phyloP scores from a whole-genome alignment of 345 rosid genomes.

The Ceriops decandra region DNA sequence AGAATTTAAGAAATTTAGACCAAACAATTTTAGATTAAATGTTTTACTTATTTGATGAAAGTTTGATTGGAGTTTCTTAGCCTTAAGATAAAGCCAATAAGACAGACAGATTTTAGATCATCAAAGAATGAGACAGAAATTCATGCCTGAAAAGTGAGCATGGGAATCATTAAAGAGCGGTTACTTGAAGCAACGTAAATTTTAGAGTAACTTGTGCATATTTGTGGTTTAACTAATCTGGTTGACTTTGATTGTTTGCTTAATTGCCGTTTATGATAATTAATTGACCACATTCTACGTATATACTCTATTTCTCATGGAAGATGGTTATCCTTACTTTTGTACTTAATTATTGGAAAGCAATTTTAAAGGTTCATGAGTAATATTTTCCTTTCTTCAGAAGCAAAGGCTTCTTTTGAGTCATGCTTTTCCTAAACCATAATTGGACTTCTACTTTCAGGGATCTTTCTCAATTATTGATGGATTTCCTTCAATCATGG shows the following conservation, averaged over 20 bases:
- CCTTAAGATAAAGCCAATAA: neutral
- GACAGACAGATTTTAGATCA: neutral
- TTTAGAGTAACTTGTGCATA: slow-evolving; percentile 19
- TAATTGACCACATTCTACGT: neutral
- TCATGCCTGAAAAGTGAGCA: slow-evolving; percentile 15
- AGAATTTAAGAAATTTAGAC: neutral
- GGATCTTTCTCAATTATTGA: no score
- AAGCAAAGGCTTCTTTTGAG: neutral
- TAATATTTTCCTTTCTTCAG: neutral
- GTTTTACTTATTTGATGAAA: neutral
- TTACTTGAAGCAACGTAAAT: slow-evolving; percentile 33
- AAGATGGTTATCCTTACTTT: slow-evolving; percentile 12
- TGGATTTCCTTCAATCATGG: neutral
- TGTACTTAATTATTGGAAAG: neutral
- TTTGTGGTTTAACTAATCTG: slow-evolving; percentile 17
- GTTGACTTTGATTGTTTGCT: slow-evolving; percentile 17
- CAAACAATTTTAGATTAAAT: neutral
- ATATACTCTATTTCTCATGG: slow-evolving; percentile 6
- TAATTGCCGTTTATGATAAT: slow-evolving; percentile 11
- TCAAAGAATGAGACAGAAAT: neutral
- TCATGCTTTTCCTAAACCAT: neutral
- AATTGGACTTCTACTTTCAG: neutral
- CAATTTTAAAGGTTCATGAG: neutral
- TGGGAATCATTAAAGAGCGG: slow-evolving; percentile 33
- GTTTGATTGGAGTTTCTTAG: neutral